A percentile compares a stretch with the other conserved stretches of the same genome.
Conservation (phyloP, 345 rosid species). For the Angophora floribunda region DNA sequence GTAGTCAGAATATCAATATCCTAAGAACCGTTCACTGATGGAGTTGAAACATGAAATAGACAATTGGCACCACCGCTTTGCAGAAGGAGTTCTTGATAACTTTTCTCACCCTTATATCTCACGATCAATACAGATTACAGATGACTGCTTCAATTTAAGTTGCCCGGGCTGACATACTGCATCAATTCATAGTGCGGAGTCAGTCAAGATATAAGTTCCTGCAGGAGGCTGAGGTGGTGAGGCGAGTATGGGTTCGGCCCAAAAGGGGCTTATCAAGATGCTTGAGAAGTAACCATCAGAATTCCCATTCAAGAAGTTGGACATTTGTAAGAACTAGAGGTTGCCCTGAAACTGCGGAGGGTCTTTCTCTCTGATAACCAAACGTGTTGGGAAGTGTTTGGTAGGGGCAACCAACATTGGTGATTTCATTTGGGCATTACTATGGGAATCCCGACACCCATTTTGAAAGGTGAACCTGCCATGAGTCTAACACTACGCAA, state of each 20-base stretch:
- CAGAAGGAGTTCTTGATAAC: background rate
- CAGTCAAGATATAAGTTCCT: background rate
- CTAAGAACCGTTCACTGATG: background rate
- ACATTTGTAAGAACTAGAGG: background rate
- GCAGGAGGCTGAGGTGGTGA: background rate
- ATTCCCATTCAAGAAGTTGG: background rate
- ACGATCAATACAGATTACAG: background rate
- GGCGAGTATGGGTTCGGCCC: background rate
- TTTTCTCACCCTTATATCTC: background rate
- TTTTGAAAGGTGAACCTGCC: background rate
- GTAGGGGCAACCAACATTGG: background rate
- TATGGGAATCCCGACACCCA: background rate
- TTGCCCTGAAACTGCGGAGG: background rate
- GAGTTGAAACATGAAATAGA: background rate
- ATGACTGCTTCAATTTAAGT: background rate
- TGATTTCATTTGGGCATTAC: background rate
- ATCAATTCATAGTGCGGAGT: background rate
- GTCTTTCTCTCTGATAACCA: background rate
- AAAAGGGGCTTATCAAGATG: background rate
- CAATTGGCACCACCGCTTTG: background rate
- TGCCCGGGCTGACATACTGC: background rate
- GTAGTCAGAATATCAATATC: background rate
- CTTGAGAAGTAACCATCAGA: background rate
- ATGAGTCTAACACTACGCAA: background rate
- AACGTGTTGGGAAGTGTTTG: background rate